These are phyloP conservation scores for Kodamaea hsintzibuensis DNA, from an alignment of 805 yeast genomes.

Conservation along the genomic window DNA sequence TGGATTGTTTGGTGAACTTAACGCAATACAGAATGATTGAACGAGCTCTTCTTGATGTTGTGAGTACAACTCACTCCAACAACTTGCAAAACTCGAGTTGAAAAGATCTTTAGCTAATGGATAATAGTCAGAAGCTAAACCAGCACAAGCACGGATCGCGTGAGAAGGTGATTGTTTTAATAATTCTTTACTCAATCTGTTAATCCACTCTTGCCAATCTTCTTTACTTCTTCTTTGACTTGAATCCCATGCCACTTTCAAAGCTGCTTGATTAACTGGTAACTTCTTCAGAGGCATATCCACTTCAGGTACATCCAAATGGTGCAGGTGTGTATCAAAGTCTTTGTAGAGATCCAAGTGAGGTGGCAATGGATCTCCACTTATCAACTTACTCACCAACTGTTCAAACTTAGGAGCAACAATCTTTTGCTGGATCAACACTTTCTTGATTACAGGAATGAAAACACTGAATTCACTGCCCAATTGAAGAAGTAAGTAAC, in stretches of 20 bases:
- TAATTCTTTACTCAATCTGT: constrained; percentile 79
- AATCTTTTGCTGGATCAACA: constrained; percentile 59
- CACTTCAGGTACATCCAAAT: constrained; percentile 55
- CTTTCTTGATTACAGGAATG: constrained; percentile 76
- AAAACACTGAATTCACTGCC: constrained; percentile 84
- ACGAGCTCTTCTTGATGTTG: constrained; percentile 89
- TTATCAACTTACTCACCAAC: constrained; percentile 70
- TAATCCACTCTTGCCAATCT: constrained; percentile 98
- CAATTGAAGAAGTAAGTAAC: constrained; percentile 75
- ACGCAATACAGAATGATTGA: constrained; percentile 79
- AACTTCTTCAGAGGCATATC: constrained; percentile 73
- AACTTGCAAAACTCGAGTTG: constrained; percentile 92
- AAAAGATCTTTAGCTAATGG: constrained; percentile 89
- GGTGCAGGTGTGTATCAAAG: constrained; percentile 38
- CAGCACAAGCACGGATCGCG: constrained; percentile 90
- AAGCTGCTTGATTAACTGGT: constrained; percentile 62
- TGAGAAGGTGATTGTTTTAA: constrained; percentile 92
- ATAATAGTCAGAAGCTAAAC: constrained; percentile 80
- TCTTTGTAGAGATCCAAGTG: constrained; percentile 70
- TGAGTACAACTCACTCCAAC: constrained; percentile 90
- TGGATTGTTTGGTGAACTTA: constrained; percentile 87
- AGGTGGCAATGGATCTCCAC: constrained; percentile 85
- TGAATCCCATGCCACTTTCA: constrained; percentile 90
- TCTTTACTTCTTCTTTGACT: constrained; percentile 85
- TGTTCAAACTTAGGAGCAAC: constrained; percentile 78